Evolutionary conservation across 164 flowering plant species (phyloP), one percentile per base, ranked within the genome.

Genomic region (Kalanchoe fedtschenkoi): DNA sequence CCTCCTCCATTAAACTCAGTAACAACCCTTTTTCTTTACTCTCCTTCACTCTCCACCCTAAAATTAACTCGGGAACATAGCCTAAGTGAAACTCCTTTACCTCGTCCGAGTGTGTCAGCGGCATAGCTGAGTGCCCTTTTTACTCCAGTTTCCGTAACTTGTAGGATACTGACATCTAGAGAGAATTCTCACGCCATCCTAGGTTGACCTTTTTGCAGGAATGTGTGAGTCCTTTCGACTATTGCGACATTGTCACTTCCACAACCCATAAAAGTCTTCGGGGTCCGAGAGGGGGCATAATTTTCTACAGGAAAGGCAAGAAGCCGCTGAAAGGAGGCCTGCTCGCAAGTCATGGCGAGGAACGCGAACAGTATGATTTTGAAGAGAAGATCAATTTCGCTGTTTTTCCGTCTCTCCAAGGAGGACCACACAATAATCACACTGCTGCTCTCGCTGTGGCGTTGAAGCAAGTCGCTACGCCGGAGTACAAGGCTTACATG

Each of bases 391-490:
- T 92, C 66, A 92, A 86, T 58, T 87, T 87, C 77, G 95, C 98
- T 64, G 93, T 92, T 17, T 83, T 80, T 62, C 93, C 98, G 37
- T 82, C 93, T 21, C 43, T 86, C 66, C 98, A 92, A 79, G 98
- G 98, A 60, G 98, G 98, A 6, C 98, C 98, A 10, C 96, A 92
- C 72, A 92, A 89, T 65, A 87, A 92, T 66, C 96, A 86, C 70
- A 87, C 89, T 67, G 96, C 95, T 65, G 98, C 96, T n/a, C 89
- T 92, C 41, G 96, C 96, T 54, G 77, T 92, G 67, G 95, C 96
- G 42, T 78, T 92, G 59, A 92, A 87, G 61, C 95, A 92, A 72
- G 89, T 84, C 32, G 91, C 91, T 58, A 76, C 89, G 19, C 89
- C 86, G 14, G 91, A 86, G 61, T 92, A 84, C 76, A 84, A 81